These are phyloP conservation scores for Auxenochlorella pyrenoidosa DNA, from an alignment of 139 green algal species.

Conservation along the genomic window DNA sequence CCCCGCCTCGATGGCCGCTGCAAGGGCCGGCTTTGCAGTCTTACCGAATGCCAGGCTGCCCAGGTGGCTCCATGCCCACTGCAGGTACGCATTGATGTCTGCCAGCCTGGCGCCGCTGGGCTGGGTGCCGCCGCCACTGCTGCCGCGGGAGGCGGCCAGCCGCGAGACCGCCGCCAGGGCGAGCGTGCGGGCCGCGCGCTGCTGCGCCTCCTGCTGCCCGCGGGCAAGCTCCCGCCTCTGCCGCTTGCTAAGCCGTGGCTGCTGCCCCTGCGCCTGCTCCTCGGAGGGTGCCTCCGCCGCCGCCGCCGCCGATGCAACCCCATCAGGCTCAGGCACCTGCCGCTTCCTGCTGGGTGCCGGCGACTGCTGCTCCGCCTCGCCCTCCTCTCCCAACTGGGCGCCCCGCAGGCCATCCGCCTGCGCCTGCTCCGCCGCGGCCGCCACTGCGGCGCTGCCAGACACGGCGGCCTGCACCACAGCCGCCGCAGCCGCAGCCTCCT, in stretches of 20 bases:
- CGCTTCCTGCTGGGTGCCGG: not conserved
- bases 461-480: constrained; percentile 18
- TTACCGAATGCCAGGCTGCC: not conserved
- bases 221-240: not conserved
- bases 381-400: not conserved
- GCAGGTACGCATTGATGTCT: constrained; percentile 1
- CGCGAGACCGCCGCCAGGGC: not conserved
- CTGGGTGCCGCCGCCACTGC: not conserved
- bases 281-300: not conserved
- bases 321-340: not conserved
- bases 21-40: not conserved
- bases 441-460: constrained; percentile 18
- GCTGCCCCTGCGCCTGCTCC: not conserved
- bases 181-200: not conserved
- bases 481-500: constrained; percentile 2
- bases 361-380: not conserved
- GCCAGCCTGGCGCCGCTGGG: not conserved
- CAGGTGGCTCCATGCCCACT: not conserved
- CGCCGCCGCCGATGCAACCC: not conserved
- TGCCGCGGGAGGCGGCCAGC: not conserved
- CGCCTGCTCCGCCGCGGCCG: not conserved
- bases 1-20: not conserved
- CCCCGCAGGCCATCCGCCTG: not conserved
- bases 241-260: not conserved
- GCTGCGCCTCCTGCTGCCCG: not conserved